These are phyloP conservation scores for Mucor saturninus DNA, from an alignment of 371 early-diverging fungal species.

Conservation along the genomic window DNA sequence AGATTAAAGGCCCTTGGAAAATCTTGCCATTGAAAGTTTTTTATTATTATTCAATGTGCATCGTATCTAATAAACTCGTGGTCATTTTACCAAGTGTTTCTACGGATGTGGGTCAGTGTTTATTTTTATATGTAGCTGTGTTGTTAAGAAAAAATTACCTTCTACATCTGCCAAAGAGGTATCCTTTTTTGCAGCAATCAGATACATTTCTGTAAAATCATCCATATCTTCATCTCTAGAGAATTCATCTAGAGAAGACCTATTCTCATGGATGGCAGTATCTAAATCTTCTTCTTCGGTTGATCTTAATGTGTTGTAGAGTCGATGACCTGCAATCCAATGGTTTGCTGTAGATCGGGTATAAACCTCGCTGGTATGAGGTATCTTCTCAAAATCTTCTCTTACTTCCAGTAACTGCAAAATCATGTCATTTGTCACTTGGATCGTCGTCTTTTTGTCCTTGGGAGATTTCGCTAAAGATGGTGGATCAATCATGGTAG, in stretches of 20 bases:
- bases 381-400: conserved; percentile 59
- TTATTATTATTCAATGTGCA: conserved; percentile 34
- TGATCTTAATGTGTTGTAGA: conserved; percentile 36
- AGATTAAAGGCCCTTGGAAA: conserved; percentile 56
- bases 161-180: conserved; percentile 64
- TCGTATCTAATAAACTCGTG: conserved; percentile 29
- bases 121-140: background rate
- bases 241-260: conserved; percentile 18
- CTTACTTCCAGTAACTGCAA: conserved; percentile 58
- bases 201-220: conserved; percentile 56
- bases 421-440: conserved; percentile 48
- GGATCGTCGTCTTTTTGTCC: conserved; percentile 24
- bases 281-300: conserved; percentile 17
- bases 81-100: conserved; percentile 46
- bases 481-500: conserved; percentile 34
- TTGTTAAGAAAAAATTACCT: conserved; percentile 36
- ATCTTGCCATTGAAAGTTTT: conserved; percentile 39
- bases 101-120: conserved; percentile 10
- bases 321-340: conserved; percentile 65
- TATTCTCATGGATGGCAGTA: conserved; percentile 10
- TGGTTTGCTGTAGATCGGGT: conserved; percentile 64
- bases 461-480: conserved; percentile 13
- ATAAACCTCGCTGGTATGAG: conserved; percentile 60
- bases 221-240: conserved; percentile 19
- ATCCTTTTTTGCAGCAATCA: conserved; percentile 67